Conservation (phyloP, 1,284 basidiomycete species). For the Puccinia brachypodii region DNA sequence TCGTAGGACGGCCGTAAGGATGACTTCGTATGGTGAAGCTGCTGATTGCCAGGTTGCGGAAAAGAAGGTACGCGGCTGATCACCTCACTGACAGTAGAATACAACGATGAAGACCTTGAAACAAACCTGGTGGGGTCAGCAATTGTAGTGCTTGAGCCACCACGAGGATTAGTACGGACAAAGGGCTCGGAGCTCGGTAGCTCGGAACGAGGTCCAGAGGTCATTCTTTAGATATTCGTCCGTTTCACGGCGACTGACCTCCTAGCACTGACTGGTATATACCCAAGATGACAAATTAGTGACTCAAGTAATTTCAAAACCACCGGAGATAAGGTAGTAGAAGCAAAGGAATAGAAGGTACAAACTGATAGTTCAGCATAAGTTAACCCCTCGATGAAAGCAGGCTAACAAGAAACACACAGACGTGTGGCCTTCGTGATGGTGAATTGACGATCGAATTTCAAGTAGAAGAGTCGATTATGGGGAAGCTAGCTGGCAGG, state of each 20-base stretch:
- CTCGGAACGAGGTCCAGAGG: constrained; percentile 26
- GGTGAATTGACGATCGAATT: too few species aligned
- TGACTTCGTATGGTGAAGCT: background rate
- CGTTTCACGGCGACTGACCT: background rate
- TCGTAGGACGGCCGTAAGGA: background rate
- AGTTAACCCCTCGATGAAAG: too few species aligned
- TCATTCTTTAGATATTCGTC: constrained; percentile 1
- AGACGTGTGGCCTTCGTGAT: too few species aligned
- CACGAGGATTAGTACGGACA: background rate
- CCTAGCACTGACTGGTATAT: background rate
- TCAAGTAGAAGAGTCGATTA: too few species aligned
- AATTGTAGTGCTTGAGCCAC: background rate
- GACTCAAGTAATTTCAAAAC: too few species aligned
- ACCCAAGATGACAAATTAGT: background rate
- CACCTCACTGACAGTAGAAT: background rate
- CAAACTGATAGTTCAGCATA: too few species aligned
- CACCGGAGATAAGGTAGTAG: too few species aligned
- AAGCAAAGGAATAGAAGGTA: too few species aligned
- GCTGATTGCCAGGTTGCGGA: background rate
- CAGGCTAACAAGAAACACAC: too few species aligned
- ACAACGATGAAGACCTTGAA: constrained; percentile 8
- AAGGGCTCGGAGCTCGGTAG: constrained; percentile 17
- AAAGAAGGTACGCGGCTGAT: background rate
- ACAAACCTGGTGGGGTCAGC: constrained; percentile 7
- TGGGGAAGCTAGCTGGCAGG: too few species aligned